A percentile compares a stretch with the other conserved stretches of the same genome.
These are phyloP conservation scores for Dichomitus squalens DNA, from an alignment of 1,284 basidiomycete genomes.

Conservation along the genomic window DNA sequence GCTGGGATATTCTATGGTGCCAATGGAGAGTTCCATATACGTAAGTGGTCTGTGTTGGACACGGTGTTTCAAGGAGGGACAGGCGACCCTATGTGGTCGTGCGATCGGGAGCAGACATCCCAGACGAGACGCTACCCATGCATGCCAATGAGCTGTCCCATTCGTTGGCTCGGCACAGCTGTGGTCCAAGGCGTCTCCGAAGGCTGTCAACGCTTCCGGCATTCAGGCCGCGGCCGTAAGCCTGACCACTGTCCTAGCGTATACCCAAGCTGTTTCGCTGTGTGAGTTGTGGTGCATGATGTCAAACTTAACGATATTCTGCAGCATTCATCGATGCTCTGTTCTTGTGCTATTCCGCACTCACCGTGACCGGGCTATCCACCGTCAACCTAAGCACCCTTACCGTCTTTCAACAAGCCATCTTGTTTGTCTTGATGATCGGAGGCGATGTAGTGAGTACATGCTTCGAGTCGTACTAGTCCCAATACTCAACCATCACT, in stretches of 20 bases:
- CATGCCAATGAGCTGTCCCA: too few species aligned
- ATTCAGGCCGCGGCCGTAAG: too few species aligned
- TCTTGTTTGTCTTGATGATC: slow-evolving; percentile 54
- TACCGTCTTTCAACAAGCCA: slow-evolving; percentile 60
- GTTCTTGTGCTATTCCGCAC: slow-evolving; percentile 66
- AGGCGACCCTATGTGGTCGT: neutral
- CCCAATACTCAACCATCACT: neutral
- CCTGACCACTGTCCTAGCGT: too few species aligned
- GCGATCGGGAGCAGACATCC: neutral
- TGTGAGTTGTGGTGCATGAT: neutral
- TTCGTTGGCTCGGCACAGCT: slow-evolving; percentile 4
- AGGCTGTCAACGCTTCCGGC: too few species aligned
- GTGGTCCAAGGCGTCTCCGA: neutral
- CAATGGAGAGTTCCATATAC: slow-evolving; percentile 50
- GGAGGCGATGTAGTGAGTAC: slow-evolving; percentile 42
- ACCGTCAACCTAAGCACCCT: slow-evolving; percentile 54
- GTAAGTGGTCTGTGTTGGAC: slow-evolving; percentile 16
- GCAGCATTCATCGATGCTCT: slow-evolving; percentile 54
- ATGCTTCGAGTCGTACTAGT: neutral
- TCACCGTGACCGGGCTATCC: slow-evolving; percentile 61
- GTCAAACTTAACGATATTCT: neutral
- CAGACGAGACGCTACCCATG: neutral
- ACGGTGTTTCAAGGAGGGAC: too few species aligned
- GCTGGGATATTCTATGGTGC: slow-evolving; percentile 59
- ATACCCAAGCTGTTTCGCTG: too few species aligned